Evolutionary conservation across 2,329 filamentous ascomycete species (phyloP).

Genomic region (Pseudogymnoascus sp.): DNA sequence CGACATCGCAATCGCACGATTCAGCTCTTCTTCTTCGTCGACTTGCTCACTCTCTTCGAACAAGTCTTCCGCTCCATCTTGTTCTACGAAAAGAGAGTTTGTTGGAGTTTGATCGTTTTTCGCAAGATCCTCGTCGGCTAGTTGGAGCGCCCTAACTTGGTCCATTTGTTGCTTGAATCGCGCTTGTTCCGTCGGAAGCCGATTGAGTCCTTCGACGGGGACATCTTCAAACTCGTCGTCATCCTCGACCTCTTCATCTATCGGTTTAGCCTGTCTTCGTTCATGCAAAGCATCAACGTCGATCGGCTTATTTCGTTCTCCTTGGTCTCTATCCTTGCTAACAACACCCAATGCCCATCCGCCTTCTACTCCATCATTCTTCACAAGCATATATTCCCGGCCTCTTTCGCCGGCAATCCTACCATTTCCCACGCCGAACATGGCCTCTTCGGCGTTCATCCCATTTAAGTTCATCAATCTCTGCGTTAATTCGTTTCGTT

Average conservation of each 20-base stretch:
- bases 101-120: constrained; percentile 9
- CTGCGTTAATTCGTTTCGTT: constrained; percentile 91
- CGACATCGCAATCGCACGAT: constrained; percentile 77
- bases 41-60: constrained; percentile 44
- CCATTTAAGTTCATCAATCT: constrained; percentile 89
- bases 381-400: constrained; percentile 90
- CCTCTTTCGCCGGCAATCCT: constrained; percentile 78
- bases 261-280: constrained; percentile 43
- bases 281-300: constrained; percentile 64
- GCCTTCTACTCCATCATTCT: constrained; percentile 89
- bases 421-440: constrained; percentile 52
- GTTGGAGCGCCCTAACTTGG: background rate
- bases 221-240: constrained; percentile 46
- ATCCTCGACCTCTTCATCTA: constrained; percentile 53
- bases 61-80: constrained; percentile 12
- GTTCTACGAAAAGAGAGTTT: constrained; percentile 25
- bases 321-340: constrained; percentile 71
- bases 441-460: constrained; percentile 70
- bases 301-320: constrained; percentile 78
- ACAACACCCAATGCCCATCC: constrained; percentile 96
- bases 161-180: constrained; percentile 1
- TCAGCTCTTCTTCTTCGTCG: constrained; percentile 66
- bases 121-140: constrained; percentile 8
- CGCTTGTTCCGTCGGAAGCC: constrained; percentile 23
- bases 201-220: constrained; percentile 30